Percentiles rank a stretch among this genome's conserved stretches.
Evolutionary conservation across 805 yeast genomes (phyloP).

Genomic region (Ogataea naganishii): DNA sequence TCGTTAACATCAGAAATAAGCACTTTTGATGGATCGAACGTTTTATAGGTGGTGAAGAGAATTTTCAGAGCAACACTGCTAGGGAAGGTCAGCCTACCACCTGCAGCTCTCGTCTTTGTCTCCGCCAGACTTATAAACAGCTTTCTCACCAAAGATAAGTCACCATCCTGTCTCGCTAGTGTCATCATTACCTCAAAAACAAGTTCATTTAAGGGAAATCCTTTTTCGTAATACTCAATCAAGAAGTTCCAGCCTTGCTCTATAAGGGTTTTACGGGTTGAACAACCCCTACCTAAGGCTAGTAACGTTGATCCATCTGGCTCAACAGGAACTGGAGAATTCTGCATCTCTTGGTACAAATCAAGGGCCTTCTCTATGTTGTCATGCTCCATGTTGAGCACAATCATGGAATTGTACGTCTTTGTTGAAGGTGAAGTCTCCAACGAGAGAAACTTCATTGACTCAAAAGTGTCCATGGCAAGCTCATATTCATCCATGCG

Average conservation of each 20-base stretch:
- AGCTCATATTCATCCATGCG: constrained; percentile 41
- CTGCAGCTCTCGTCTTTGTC: constrained; percentile 12
- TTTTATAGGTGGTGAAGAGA: constrained; percentile 35
- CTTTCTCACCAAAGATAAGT: constrained; percentile 62
- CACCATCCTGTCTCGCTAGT: constrained; percentile 75
- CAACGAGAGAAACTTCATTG: constrained; percentile 72
- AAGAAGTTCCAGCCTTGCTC: constrained; percentile 73
- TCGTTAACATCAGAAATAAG: constrained; percentile 28
- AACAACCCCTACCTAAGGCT: constrained; percentile 62
- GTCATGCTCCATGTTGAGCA: constrained; percentile 50
- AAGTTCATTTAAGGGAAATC: constrained; percentile 25
- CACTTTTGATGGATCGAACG: constrained; percentile 13
- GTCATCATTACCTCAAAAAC: constrained; percentile 64
- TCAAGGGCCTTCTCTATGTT: constrained; percentile 71
- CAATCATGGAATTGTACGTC: constrained; percentile 67
- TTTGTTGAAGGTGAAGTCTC: constrained; percentile 57
- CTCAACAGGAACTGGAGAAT: constrained; percentile 22
- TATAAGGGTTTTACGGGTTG: constrained; percentile 37
- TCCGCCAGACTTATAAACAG: constrained; percentile 31
- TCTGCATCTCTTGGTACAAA: constrained; percentile 60
- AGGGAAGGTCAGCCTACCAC: constrained; percentile 12
- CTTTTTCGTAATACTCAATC: constrained; percentile 45
- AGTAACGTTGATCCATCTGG: constrained; percentile 40
- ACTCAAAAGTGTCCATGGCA: constrained; percentile 69
- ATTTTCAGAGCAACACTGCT: constrained; percentile 20